Base-by-base conservation (phyloP, 2,329 filamentous ascomycete genomes). In the Nemania sp. region DNA sequence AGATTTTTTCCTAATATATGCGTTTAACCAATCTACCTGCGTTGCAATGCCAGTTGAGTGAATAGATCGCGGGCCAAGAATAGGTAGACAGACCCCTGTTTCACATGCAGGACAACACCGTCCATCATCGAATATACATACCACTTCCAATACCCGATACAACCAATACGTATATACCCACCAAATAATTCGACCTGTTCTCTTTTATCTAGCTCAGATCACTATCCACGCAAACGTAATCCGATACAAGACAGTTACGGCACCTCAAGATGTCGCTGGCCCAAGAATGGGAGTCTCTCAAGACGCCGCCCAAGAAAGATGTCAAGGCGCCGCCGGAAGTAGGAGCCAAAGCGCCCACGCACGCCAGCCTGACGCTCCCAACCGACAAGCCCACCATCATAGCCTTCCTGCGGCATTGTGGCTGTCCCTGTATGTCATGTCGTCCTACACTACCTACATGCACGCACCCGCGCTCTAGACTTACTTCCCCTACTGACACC, bases 341-440 rank as follows among this genome's bases (percentile, higher is more conserved):
- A 32, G 86, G 85, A 62, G 72, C 79, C 35, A 77, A 79, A 62
- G 87, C 87, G 1, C 88, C 87, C 1, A 78, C 77, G 5, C 80
- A 83, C 29, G 65, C 78, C 25, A 78, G 80, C 60, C 75, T 90
- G 5, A 70, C 71, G 7, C 73, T 89, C n/a, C 81, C 83, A 1
- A 74, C 78, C 43, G 75, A 77, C 21, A 85, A 83, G 67, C 85
- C 86, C 0, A 84, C 82, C 0, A 71, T 92, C 1, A 75, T 92
- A 18, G 81, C 85, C 15, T 92, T 92, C 69, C 79, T 92, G 5
- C 80, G 89, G 35, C 88, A 91, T 72, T 91, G 88, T 71, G 89
- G 89, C 35, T 90, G 88, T 76, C 89, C 89, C 11, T 90, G 89
- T 89, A 81, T 71, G 81, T 74, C n/a, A 9, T 46, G 20, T n/a